phyloP scores from a whole-genome alignment of 192 early-diverging fungal genomes.

The Umbelopsis isabellina region DNA sequence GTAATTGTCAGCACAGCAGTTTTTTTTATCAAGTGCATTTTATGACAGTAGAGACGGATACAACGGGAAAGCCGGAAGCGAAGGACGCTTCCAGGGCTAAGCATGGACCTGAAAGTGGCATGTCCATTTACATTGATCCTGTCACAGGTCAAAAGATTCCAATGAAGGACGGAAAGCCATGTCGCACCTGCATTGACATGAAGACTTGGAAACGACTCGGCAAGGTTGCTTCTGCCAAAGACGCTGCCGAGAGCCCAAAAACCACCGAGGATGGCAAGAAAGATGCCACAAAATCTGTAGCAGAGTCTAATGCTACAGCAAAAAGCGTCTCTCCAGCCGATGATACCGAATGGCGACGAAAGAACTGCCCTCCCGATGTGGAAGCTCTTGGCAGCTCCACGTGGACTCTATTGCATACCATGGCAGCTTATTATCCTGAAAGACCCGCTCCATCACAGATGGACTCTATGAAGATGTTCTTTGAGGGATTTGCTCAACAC shows the following conservation, averaged over 20 bases:
- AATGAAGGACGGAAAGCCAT: slow-evolving; percentile 68
- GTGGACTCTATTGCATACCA: slow-evolving; percentile 98
- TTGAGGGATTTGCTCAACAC: slow-evolving; percentile 78
- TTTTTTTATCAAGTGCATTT: not conserved
- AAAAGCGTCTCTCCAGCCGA: slow-evolving; percentile 29
- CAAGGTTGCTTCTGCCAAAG: slow-evolving; percentile 48
- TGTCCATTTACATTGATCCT: slow-evolving; percentile 31
- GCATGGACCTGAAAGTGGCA: not conserved
- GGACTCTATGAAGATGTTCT: slow-evolving; percentile 72
- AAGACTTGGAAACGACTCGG: slow-evolving; percentile 66
- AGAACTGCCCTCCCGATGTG: slow-evolving; percentile 84
- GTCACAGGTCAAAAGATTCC: slow-evolving; percentile 43
- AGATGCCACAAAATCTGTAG: slow-evolving; percentile 26
- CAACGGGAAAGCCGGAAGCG: no score
- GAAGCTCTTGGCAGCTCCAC: slow-evolving; percentile 83
- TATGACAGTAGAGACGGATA: slow-evolving; percentile 1
- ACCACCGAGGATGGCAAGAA: slow-evolving; percentile 17
- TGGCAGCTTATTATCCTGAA: slow-evolving; percentile 96
- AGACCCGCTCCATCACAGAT: slow-evolving; percentile 71
- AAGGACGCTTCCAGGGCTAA: not conserved
- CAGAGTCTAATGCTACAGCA: slow-evolving; percentile 4
- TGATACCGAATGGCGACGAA: slow-evolving; percentile 27
- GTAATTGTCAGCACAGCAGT: not conserved
- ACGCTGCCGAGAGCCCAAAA: slow-evolving; percentile 23
- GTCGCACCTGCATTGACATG: slow-evolving; percentile 78